These are phyloP conservation scores for Botryotinia narcissicola DNA, from an alignment of 2,329 filamentous ascomycete genomes.

Conservation along the genomic window DNA sequence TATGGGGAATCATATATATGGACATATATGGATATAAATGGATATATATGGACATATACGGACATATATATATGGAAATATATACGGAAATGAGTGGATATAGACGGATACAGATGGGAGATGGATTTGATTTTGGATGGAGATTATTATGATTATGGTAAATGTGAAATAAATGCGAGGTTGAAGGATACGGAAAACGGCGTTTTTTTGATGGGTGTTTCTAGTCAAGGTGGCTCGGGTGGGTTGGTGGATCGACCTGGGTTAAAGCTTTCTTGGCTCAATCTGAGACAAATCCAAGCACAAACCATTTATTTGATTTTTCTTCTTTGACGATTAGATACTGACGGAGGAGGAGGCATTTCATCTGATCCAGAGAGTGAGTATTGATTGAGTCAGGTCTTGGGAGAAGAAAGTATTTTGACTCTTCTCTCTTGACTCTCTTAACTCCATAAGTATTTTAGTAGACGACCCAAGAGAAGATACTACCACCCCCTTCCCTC, in stretches of 20 bases:
- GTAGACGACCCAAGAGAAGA: too few relatives aligned
- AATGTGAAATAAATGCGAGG: not conserved
- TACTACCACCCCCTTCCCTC: too few relatives aligned
- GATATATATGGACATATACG: not conserved
- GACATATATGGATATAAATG: too few relatives aligned
- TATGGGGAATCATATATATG: not conserved
- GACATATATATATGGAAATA: not conserved
- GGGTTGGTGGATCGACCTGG: not conserved
- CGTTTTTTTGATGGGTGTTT: not conserved
- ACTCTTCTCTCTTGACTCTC: too few relatives aligned
- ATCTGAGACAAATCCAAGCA: conserved; percentile 1
- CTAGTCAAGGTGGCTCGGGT: not conserved
- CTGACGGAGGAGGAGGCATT: not conserved
- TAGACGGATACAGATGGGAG: too few relatives aligned
- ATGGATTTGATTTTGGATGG: too few relatives aligned
- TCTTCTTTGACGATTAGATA: not conserved
- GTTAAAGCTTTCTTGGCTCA: not conserved
- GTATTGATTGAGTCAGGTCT: not conserved
- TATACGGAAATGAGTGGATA: not conserved
- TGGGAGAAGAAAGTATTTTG: not conserved
- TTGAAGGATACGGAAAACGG: not conserved
- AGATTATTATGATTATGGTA: not conserved
- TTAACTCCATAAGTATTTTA: too few relatives aligned
- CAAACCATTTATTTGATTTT: not conserved
- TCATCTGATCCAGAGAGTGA: not conserved